Base-by-base conservation (phyloP, 306 rosid species). In the Lathyrus sativus region DNA sequence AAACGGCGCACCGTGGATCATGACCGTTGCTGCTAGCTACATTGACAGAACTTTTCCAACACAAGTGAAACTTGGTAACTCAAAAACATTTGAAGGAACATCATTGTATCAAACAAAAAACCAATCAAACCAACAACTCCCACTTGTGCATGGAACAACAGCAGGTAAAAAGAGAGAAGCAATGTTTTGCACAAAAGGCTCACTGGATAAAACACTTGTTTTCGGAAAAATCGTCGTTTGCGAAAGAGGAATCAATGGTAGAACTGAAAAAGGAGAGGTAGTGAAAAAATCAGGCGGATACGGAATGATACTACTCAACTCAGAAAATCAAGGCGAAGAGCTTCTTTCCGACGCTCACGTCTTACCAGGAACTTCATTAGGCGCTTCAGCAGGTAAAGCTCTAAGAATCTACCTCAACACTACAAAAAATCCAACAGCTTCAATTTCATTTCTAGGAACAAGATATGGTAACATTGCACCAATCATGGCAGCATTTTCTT, bases 1-100 rank as follows among this genome's bases (percentile, higher is more conserved):
- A 9, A 89, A 89, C 33, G 79, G 58, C 2, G 88, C 96, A 0
- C 96, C 96, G 15, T 89, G 92, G 96, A 82, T 87, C 79, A 85
- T 83, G 87, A 87, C 96, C 22, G 87, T 89, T 11, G 96, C 85
- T 45, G 92, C 92, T 5, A 89, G 96, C 87, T 87, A 85, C 82
- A 89, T 60, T 5, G 92, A 81, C 71, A 31, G 92, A 67, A 81
- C 46, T 31, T 89, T 89, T 31, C 90, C 86, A 33, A 80, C 90
- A 33, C 53, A 49, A 39, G 85, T 89, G 11, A 85, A 76, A 68
- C 96, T 89, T 11, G 96, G 96, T 0, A 81, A 83, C 62, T 85
- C 85, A 22, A 55, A 78, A 31, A 42, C 4, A 4, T 87, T 87
- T 48, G 68, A 72, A 81, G 96, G 96, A 7, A 68, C 88, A 9